These are phyloP conservation scores for Phytophthora ohioensis DNA, from an alignment of 352 stramenopile genomes.

Conservation along the genomic window DNA sequence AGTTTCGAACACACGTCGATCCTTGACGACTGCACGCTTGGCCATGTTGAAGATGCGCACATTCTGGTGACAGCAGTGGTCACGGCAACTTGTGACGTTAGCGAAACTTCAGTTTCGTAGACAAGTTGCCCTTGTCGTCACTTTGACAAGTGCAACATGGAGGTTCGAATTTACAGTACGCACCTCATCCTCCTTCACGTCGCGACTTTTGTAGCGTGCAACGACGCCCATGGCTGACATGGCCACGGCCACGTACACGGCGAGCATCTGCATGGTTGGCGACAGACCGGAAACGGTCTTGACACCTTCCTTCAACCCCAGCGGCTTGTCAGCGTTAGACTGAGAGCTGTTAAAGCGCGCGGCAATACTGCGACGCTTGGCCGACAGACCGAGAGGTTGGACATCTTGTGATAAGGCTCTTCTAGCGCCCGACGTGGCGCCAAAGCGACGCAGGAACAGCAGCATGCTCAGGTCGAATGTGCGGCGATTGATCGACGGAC, in stretches of 20 bases:
- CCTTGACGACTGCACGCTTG: conserved; percentile 78
- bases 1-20: conserved; percentile 74
- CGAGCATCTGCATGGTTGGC: conserved; percentile 63
- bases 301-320: conserved; percentile 58
- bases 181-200: conserved; percentile 65
- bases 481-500: conserved; percentile 14
- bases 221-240: conserved; percentile 66
- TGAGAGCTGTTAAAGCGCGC: conserved; percentile 29
- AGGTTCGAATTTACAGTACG: background rate
- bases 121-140: background rate
- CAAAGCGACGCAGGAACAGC: conserved; percentile 25
- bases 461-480: conserved; percentile 29
- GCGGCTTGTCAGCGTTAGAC: conserved; percentile 29
- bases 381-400: background rate
- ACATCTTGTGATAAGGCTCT: conserved; percentile 1
- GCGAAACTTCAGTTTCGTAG: conserved; percentile 23
- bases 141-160: conserved; percentile 17
- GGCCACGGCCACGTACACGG: conserved; percentile 62
- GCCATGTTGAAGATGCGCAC: conserved; percentile 80
- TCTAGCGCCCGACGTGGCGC: conserved; percentile 8
- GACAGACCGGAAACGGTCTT: conserved; percentile 40
- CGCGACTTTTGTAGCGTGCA: conserved; percentile 66
- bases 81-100: conserved; percentile 17
- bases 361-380: background rate
- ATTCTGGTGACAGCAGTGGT: conserved; percentile 34